Evolutionary conservation across 495 filamentous ascomycete species (phyloP), one percentile per base, ranked within the genome.

Genomic region (Sporormia fimetaria): DNA sequence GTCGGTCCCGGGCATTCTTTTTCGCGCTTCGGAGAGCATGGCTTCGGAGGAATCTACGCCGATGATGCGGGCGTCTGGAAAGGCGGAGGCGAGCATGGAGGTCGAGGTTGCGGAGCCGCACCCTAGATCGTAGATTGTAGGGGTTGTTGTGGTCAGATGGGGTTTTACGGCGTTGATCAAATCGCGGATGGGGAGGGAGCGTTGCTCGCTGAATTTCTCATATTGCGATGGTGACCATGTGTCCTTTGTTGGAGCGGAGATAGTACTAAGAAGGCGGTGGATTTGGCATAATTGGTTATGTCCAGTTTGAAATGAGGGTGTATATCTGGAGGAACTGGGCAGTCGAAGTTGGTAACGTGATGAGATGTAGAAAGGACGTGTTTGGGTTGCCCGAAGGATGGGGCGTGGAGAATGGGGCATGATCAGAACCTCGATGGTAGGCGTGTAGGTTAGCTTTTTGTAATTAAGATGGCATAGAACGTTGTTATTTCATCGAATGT

Each of bases 51-150:
- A 66, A 43, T 76, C 73, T n/a, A 76, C 63, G 9, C 67, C 71
- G n/a, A 52, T 52, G 26, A 75, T 47, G 6, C 40, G 34, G 0
- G 70, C 65, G 9, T 54, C 8, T 0, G 73, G 73, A 39, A 66
- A 76, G 10, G 56, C 60, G 3, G 48, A 36, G 23, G 56, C 44
- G 0, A 76, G 60, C 5, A 63, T 60, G 1, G 52, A 44, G 16
- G 73, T 76, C 0, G 65, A 70, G 52, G 70, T 74, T 0, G 64
- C 73, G 0, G 71, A 70, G 0, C 73, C 73, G 50, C 70, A 75
- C 47, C 73, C 73, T 0, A 75, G 54, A 46, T 76, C 71, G 42
- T 70, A 56, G 32, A 76, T 60, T 5, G 28, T 31, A 1, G 41
- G 43, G 16, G 11, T 22, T 4, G 33, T 21, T 1, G 33, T 10